Base-by-base conservation (phyloP, 177 flowering plant species). In the Vitis hybrid region DNA sequence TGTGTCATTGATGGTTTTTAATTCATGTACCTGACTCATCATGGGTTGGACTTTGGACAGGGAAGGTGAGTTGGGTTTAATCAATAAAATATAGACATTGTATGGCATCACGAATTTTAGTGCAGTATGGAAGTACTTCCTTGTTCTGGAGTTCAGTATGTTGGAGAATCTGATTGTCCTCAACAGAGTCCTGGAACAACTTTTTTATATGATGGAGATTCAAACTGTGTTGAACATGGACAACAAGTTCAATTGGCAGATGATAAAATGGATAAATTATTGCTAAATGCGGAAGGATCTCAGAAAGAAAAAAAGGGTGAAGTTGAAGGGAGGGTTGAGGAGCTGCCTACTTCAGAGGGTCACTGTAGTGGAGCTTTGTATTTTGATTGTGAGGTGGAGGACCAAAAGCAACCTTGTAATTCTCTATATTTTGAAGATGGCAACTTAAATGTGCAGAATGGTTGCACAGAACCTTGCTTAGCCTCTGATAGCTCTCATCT, bases 81-180 rank as follows among this genome's bases (percentile, higher is more conserved):
- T 71, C 53, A 58, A 66, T 49, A 59, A 51, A 59, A 24, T 48
- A n/a, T 46, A 64, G 51, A 70, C 56, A 59, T 65, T 67, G 51
- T 53, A 73, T 75, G 80, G 81, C 72, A 67, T 21, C 69, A 55
- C 49, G 56, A 61, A 66, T 66, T 74, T 64, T 66, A 63, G 72
- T 58, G 30, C 64, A 66, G 69, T 10, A 90, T 90, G 94, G 90
- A 89, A 85, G 86, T 88, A 63, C 77, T 85, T 76, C 76, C 90
- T 61, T 84, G 82, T 76, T 81, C 90, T 57, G 82, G 74, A 65
- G 76, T 84, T 73, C 85, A 78, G 66, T 80, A 80, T 81, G 85
- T 68, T 73, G 83, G 88, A 66, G 88, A 93, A 61, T 62, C 88
- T 61, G 81, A 79, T 77, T 72, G 83, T 67, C 69, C 86, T 65